Evolutionary conservation across 805 yeast genomes (phyloP), one percentile per base, ranked within the genome.

Genomic region (Teunomyces funiuensis): DNA sequence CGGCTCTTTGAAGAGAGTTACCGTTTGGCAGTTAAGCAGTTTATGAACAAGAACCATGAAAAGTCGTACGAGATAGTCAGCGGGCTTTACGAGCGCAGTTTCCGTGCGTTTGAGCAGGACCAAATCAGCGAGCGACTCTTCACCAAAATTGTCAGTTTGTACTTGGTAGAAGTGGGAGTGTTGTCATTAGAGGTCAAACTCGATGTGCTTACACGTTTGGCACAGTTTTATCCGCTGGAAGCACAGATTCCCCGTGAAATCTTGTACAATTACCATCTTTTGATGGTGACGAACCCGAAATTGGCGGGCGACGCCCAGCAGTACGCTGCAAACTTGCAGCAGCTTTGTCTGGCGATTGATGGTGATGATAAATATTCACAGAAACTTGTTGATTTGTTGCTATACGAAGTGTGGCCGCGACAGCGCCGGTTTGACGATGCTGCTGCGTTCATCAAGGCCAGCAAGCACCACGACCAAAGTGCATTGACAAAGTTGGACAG

Each of bases 11-110:
- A 43, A 16, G 45, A 36, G 37, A 43, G 41, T 27, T 70, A 67
- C 44, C 55, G 60, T 38, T 46, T 69, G 36, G 63, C 74, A 2
- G 52, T 66, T 44, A 70, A 70, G 50, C 55, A 54, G 37, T 70
- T 70, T 51, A 57, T 65, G 52, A 69, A 66, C 47, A 66, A 61
- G 50, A 60, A 66, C 46, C 58, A 68, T 30, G 54, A 46, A 4
- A 55, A 58, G 37, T 68, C 74, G 8, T 68, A 53, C 41, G 56
- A 42, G 15, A 46, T 67, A 8, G 46, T 57, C 16, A 46, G 46
- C 34, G 45, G 51, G 31, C 46, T 63, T 23, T 63, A 62, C 41
- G 44, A 43, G 15, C 45, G 43, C 10, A 40, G 57, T 11, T 52
- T 57, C 39, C 39, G 45, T 10, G 58, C 57, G 37, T 57, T 51